Conservation (phyloP, 768 basidiomycete genomes). For the Mycena haematopus region DNA sequence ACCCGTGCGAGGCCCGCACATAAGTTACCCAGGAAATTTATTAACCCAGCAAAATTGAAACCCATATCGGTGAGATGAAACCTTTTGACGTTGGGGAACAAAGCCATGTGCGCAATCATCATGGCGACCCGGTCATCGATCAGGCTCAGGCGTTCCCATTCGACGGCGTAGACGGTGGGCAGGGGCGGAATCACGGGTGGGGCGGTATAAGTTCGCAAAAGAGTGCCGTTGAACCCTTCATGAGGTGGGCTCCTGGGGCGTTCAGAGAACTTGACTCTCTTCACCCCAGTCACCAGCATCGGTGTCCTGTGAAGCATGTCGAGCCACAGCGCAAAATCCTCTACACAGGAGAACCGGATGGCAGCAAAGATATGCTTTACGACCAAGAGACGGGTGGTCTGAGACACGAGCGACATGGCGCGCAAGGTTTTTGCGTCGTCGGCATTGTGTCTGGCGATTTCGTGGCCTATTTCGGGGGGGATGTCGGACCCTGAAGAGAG, state of each 20-base stretch:
- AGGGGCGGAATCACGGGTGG: background rate
- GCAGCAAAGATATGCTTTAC: conserved; percentile 12
- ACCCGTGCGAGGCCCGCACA: background rate
- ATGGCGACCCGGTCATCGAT: background rate
- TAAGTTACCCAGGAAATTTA: conserved; percentile 2
- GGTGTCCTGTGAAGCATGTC: conserved; percentile 17
- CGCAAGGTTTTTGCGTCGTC: conserved; percentile 11
- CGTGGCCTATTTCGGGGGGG: conserved; percentile 10
- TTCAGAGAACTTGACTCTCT: conserved; percentile 13
- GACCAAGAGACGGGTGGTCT: conserved; percentile 4
- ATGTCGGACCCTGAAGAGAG: conserved; percentile 12
- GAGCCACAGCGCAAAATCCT: conserved; percentile 18
- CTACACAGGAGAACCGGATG: conserved; percentile 13
- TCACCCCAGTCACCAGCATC: background rate
- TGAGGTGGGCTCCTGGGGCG: no score
- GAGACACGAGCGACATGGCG: conserved; percentile 17
- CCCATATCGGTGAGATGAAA: background rate
- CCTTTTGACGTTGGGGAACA: conserved; percentile 6
- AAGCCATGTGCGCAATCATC: conserved; percentile 7
- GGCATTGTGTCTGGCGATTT: conserved; percentile 24
- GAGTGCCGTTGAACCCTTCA: background rate
- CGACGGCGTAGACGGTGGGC: background rate
- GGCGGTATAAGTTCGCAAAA: background rate
- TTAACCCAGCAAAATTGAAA: background rate
- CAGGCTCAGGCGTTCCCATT: background rate